These are phyloP conservation scores for Gracilariopsis chorda DNA, from an alignment of 23 red algal species.

Conservation along the genomic window DNA sequence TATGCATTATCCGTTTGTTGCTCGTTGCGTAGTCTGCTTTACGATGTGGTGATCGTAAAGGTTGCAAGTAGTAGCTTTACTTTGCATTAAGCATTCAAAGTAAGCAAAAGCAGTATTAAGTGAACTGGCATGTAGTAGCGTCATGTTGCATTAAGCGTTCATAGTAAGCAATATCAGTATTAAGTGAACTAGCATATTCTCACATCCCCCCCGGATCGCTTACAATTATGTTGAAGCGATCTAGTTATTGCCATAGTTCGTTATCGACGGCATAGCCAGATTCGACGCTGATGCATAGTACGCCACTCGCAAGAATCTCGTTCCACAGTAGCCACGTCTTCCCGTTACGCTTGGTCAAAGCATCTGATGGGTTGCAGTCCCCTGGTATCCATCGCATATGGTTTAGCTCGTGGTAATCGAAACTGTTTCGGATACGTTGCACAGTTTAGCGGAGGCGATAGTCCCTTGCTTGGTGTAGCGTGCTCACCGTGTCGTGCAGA, in stretches of 20 bases:
- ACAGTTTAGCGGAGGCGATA: background rate
- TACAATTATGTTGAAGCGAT: too few relatives aligned
- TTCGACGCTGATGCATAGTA: background rate
- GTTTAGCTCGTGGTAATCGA: conserved; percentile 2
- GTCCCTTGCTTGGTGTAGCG: background rate
- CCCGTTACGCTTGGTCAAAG: conserved; percentile 18
- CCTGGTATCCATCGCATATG: conserved; percentile 30
- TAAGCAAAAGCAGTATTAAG: too few relatives aligned
- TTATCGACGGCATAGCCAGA: conserved; percentile 13
- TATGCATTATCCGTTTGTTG: too few relatives aligned
- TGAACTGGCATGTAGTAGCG: too few relatives aligned
- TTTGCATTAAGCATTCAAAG: too few relatives aligned
- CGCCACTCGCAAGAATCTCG: background rate
- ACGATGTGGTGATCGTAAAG: too few relatives aligned
- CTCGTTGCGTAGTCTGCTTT: too few relatives aligned
- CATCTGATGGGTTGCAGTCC: background rate
- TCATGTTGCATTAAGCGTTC: too few relatives aligned
- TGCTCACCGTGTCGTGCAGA: background rate
- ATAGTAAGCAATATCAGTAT: too few relatives aligned
- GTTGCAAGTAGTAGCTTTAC: too few relatives aligned
- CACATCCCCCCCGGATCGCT: too few relatives aligned
- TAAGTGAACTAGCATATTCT: too few relatives aligned
- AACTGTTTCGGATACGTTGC: conserved; percentile 2
- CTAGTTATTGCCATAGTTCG: background rate
- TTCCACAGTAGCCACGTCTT: background rate